phyloP scores from a whole-genome alignment of 352 stramenopile species.

The Globisporangium paroecandrum region DNA sequence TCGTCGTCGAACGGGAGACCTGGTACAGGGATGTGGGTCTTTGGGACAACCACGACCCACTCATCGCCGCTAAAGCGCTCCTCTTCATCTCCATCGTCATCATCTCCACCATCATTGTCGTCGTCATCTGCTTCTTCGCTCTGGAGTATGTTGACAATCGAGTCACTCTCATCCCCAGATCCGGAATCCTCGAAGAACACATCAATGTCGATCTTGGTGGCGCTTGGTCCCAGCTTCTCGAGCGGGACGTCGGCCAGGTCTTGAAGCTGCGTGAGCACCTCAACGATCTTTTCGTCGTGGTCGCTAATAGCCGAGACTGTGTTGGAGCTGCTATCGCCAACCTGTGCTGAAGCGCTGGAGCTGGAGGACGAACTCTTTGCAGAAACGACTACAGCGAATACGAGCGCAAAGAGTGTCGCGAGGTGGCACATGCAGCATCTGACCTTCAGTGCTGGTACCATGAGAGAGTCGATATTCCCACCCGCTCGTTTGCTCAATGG shows the following conservation, averaged over 20 bases:
- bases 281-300: background rate
- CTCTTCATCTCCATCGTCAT: background rate
- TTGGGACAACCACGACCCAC: slow-evolving; percentile 1
- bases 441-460: background rate
- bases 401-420: background rate
- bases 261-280: slow-evolving; percentile 6
- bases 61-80: slow-evolving; percentile 6
- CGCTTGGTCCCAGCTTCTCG: background rate
- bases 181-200: slow-evolving; percentile 4
- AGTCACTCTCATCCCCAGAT: background rate
- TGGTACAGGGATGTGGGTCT: background rate
- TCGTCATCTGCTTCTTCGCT: background rate
- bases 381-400: background rate
- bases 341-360: background rate
- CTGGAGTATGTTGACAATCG: background rate
- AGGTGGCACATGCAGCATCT: background rate
- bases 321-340: background rate
- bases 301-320: background rate
- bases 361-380: background rate
- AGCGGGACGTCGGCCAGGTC: background rate
- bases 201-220: slow-evolving; percentile 12
- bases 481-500: background rate
- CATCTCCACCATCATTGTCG: too few relatives aligned
- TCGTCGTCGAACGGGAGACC: background rate
- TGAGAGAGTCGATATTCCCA: background rate